phyloP scores from a whole-genome alignment of 306 rosid genomes.

The Mimosa bimucronata region DNA sequence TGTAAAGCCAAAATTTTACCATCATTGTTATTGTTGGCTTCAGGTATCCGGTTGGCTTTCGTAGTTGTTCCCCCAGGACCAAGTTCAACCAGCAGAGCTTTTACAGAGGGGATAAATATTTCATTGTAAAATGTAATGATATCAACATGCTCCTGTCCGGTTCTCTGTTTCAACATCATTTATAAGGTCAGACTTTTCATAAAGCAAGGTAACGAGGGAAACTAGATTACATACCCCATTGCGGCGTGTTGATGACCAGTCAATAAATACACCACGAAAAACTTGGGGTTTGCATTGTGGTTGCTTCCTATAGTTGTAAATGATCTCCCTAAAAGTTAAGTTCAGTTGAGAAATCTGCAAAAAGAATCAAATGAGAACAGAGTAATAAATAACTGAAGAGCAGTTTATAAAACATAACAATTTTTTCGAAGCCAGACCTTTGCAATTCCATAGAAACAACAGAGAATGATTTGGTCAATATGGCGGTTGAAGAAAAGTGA shows the following conservation, averaged over 20 bases:
- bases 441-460: conserved; percentile 95
- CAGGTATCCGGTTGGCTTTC: conserved; percentile 64
- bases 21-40: conserved; percentile 61
- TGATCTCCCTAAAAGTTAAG: conserved; percentile 87
- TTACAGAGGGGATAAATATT: conserved; percentile 84
- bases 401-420: conserved; percentile 27
- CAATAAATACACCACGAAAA: conserved; percentile 90
- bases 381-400: conserved; percentile 26
- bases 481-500: conserved; percentile 90
- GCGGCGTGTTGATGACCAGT: conserved; percentile 74
- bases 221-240: conserved; percentile 63
- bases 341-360: conserved; percentile 89
- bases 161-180: conserved; percentile 62
- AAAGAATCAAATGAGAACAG: conserved; percentile 39
- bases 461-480: conserved; percentile 92
- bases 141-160: conserved; percentile 85
- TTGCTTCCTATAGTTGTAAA: conserved; percentile 90
- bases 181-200: conserved; percentile 36
- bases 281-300: conserved; percentile 92
- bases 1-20: conserved; percentile 50
- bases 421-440: conserved; percentile 59
- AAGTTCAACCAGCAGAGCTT: conserved; percentile 85
- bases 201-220: conserved; percentile 18
- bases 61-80: conserved; percentile 73
- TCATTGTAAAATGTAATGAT: conserved; percentile 89